These are phyloP conservation scores for Fusarium irregulare DNA, from an alignment of 2,329 filamentous ascomycete genomes.

Conservation along the genomic window DNA sequence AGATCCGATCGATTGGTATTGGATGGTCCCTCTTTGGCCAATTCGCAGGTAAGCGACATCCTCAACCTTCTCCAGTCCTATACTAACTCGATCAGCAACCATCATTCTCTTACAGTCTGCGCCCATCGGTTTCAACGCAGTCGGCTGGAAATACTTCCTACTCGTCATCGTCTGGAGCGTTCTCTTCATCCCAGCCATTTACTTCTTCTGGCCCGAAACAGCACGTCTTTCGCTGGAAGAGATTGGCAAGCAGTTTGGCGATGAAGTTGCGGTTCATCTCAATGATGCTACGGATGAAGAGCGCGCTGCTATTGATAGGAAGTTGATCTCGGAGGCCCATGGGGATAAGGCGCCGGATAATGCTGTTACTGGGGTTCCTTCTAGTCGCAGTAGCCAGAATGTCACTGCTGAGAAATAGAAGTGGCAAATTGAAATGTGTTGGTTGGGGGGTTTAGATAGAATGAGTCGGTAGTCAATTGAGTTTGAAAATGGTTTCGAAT, in stretches of 20 bases:
- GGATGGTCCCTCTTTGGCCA: conserved; percentile 63
- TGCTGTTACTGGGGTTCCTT: neutral
- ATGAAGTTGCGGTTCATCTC: conserved; percentile 61
- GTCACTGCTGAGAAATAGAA: neutral
- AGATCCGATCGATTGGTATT: conserved; percentile 63
- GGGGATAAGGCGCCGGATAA: neutral
- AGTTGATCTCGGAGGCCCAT: neutral
- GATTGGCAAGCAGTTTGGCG: conserved; percentile 55
- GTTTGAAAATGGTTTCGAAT: too few relatives aligned
- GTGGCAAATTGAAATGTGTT: too few relatives aligned
- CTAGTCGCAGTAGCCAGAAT: conserved; percentile 20
- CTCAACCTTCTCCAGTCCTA: too few relatives aligned
- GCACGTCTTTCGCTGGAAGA: conserved; percentile 55
- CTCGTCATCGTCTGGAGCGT: conserved; percentile 58
- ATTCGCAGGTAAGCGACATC: conserved; percentile 51
- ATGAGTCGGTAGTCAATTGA: neutral
- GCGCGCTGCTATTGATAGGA: conserved; percentile 19
- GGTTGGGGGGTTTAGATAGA: too few relatives aligned
- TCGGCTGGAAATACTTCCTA: conserved; percentile 63
- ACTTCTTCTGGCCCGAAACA: conserved; percentile 50
- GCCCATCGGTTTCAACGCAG: conserved; percentile 51
- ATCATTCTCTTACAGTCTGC: conserved; percentile 60
- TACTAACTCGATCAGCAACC: conserved; percentile 40
- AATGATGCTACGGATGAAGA: conserved; percentile 55
- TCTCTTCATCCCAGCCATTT: conserved; percentile 48